Percentiles rank a stretch among this genome's conserved stretches.
phyloP scores from a whole-genome alignment of 345 rosid genomes.

The Isatis tinctoria region DNA sequence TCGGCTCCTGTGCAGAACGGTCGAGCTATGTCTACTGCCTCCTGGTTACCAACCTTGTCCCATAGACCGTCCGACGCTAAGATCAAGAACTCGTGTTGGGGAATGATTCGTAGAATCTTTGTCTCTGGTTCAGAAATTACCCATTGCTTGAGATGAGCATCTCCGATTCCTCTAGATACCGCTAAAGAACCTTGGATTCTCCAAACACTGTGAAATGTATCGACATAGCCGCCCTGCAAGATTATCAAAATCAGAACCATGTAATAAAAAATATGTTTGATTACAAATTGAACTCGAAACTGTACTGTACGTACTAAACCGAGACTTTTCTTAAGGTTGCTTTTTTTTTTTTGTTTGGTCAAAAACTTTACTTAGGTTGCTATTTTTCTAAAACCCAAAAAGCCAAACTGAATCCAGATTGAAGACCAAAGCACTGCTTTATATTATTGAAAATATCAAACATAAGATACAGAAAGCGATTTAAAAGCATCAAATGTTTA shows the following conservation, averaged over 20 bases:
- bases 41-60: conserved; percentile 85
- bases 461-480: neutral
- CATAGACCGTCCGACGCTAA: conserved; percentile 91
- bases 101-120: conserved; percentile 34
- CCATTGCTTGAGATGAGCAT: conserved; percentile 63
- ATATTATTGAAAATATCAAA: neutral
- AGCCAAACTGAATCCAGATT: neutral
- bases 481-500: neutral
- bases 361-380: no score
- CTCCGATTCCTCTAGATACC: conserved; percentile 87
- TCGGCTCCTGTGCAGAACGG: conserved; percentile 39
- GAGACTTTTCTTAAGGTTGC: neutral
- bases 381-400: neutral
- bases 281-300: neutral
- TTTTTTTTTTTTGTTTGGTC: no score
- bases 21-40: conserved; percentile 65
- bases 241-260: neutral
- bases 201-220: conserved; percentile 57
- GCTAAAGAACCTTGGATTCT: conserved; percentile 80
- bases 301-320: neutral
- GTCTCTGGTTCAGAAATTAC: conserved; percentile 79
- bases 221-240: conserved; percentile 79
- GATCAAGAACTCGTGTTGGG: conserved; percentile 70
- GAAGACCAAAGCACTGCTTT: neutral
- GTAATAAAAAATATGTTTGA: neutral